Evolutionary conservation across 2,329 filamentous ascomycete genomes (phyloP), one percentile per base, ranked within the genome.

Genomic region (Leptographium radiaticola): DNA sequence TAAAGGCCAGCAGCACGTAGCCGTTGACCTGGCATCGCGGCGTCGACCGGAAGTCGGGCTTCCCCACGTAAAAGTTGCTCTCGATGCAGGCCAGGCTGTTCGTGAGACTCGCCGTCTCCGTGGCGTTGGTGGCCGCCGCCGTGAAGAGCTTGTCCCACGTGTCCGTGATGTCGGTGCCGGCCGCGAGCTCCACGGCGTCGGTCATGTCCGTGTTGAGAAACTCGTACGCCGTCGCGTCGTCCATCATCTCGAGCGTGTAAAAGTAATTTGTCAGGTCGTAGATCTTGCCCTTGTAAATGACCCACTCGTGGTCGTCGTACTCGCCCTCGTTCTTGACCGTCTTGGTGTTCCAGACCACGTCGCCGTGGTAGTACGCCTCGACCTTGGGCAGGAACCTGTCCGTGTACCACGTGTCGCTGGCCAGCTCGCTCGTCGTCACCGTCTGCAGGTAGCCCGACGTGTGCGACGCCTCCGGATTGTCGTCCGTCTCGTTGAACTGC

Each of bases 251-350:
- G 44, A 83, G 69, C 0, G 89, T 95, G 64, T 89, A 75, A 68
- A 90, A 91, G 70, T 98, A 98, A 66, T 97, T 81, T 0, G 88
- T 95, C 53, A 98, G 70, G 65, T 98, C 94, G 65, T 93, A 97
- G 20, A 98, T 75, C 51, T 77, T 78, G 53, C 83, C 75, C 34
- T 88, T 75, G 57, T 95, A 80, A 53, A 86, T 84, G 58, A 87
- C 84, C 89, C 93, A 97, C 64, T 79, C 77, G 61, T 86, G 84
- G 53, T 81, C 75, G 16, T 83, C 69, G 38, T 86, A 70, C 33
- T 79, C 65, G 20, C 89, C 93, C 58, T 94, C 75, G 0, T 68
- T 70, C 55, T 77, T 69, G 56, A 98, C 72, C 2, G 71, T 73
- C 1, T 69, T 67, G 47, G 69, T 74, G 44, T 81, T 77, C 72